Base-by-base conservation (phyloP, 495 filamentous ascomycete genomes). In the Elasticomyces elasticus region DNA sequence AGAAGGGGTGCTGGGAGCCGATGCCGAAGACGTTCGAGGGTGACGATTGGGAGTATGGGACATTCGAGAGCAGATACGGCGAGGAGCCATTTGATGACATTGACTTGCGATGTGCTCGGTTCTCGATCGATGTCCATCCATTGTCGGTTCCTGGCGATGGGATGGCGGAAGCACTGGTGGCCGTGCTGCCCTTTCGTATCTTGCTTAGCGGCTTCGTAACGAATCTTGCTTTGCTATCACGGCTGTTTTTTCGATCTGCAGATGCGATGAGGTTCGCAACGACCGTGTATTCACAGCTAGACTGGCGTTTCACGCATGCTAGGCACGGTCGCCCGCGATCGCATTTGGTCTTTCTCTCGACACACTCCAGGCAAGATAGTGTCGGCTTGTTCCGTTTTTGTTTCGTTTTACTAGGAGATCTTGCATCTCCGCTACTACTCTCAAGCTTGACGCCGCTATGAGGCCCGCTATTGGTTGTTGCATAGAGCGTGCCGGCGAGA, bases 351-450 rank as follows among this genome's bases (percentile, higher is more conserved):
- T 86, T 85, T 49, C 80, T 72, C 66, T 81, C 80, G 30, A 86
- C 82, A 64, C 84, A 87, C 58, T 85, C 82, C 51, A 78, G 73
- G 63, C 83, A 87, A 37, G 81, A 84, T 37, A 87, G 61, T 0
- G 83, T 87, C 4, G 83, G 83, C 62, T 87, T 87, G 67, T 87
- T 87, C 23, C 83, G 72, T 65, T 83, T 85, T 66, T 85, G 82
- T 66, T 81, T 84, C 19, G 56, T 31, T 27, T n/a, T n/a, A n/a
- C 60, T 60, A 48, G 24, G 15, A 17, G 44, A 26, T 43, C 23
- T 55, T 13, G 49, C 52, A 15, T 40, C 31, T 19, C 17, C 19
- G n/a, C 35, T 15, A 17, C 30, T 33, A 33, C 30, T 33, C 30
- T n/a, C n/a, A n/a, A 17, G 12, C 13, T 4, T 13, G 19, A 17